A percentile compares a stretch with the other conserved stretches of the same genome.
Evolutionary conservation across 495 filamentous ascomycete genomes (phyloP).

Genomic region (Xylaria cubensis): DNA sequence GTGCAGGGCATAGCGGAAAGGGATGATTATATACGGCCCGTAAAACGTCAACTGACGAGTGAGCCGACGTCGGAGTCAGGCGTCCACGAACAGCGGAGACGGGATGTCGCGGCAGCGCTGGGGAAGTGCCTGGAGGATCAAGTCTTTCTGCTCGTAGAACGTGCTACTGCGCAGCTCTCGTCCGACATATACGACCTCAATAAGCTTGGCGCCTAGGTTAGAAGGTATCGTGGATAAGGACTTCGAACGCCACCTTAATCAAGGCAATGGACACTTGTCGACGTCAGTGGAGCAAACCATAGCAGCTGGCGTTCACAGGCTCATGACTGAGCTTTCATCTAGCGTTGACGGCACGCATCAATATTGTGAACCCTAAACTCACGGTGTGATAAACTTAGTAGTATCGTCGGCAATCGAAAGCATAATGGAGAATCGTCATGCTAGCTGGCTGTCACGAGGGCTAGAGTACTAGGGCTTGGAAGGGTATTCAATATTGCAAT

Average conservation of each 20-base stretch:
- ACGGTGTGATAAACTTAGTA: neutral
- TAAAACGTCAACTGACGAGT: conserved; percentile 1
- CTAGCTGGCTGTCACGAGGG: too few species aligned
- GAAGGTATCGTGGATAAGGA: conserved; percentile 32
- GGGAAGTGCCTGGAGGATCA: conserved; percentile 40
- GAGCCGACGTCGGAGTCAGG: neutral
- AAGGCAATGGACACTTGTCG: conserved; percentile 31
- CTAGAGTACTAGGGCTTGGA: too few species aligned
- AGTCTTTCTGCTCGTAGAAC: conserved; percentile 46
- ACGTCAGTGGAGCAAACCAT: conserved; percentile 26
- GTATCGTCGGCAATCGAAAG: neutral
- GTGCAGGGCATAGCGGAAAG: neutral
- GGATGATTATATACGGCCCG: neutral
- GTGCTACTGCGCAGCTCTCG: conserved; percentile 28
- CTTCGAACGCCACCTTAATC: conserved; percentile 34
- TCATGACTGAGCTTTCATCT: conserved; percentile 27
- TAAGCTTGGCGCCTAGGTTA: too few species aligned
- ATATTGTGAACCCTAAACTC: too few species aligned
- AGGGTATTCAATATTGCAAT: too few species aligned
- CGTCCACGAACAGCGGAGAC: neutral
- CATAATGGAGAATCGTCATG: neutral
- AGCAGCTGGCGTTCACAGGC: conserved; percentile 26
- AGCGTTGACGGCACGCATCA: neutral
- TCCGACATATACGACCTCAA: conserved; percentile 31
- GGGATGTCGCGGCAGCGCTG: conserved; percentile 23